Conservation (phyloP, 768 basidiomycete genomes). For the Termitomyces sp. region DNA sequence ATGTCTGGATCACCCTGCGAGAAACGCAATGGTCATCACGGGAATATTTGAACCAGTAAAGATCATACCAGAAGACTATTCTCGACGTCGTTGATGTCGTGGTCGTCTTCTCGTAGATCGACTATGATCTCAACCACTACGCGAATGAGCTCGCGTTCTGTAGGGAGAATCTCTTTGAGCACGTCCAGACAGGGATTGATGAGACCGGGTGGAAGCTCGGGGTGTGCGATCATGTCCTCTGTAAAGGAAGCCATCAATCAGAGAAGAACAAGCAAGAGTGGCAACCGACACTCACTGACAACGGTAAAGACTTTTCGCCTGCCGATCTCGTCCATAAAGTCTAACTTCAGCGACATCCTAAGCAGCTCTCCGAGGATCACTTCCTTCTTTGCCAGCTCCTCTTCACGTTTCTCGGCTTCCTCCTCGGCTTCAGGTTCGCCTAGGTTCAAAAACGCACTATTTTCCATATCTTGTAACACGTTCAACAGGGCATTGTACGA, state of each 20-base stretch:
- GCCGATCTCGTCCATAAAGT: slow-evolving; percentile 95
- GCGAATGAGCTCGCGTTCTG: slow-evolving; percentile 81
- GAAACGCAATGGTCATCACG: not conserved
- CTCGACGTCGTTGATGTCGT: slow-evolving; percentile 27
- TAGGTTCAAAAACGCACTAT: slow-evolving; percentile 26
- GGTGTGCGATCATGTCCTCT: slow-evolving; percentile 90
- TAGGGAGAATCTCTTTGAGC: slow-evolving; percentile 74
- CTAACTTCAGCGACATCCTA: slow-evolving; percentile 74
- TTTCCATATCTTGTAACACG: slow-evolving; percentile 37
- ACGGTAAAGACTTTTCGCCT: slow-evolving; percentile 87
- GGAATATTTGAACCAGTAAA: not conserved
- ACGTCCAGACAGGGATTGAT: slow-evolving; percentile 85
- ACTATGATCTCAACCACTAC: slow-evolving; percentile 88
- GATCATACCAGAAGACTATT: slow-evolving; percentile 12
- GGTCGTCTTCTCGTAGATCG: slow-evolving; percentile 53
- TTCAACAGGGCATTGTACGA: slow-evolving; percentile 62
- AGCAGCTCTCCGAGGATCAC: slow-evolving; percentile 81
- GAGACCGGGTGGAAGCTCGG: slow-evolving; percentile 72
- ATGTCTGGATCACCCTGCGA: slow-evolving; percentile 24
- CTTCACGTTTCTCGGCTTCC: slow-evolving; percentile 47
- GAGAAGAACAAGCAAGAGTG: not conserved
- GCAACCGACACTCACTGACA: slow-evolving; percentile 59
- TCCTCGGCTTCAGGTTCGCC: slow-evolving; percentile 36
- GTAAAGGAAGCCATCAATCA: not conserved
- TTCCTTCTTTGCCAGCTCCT: slow-evolving; percentile 59